A percentile compares a stretch with the other conserved stretches of the same genome.
Evolutionary conservation across 2,329 filamentous ascomycete genomes (phyloP).

Genomic region (Diaporthe citriasiana): DNA sequence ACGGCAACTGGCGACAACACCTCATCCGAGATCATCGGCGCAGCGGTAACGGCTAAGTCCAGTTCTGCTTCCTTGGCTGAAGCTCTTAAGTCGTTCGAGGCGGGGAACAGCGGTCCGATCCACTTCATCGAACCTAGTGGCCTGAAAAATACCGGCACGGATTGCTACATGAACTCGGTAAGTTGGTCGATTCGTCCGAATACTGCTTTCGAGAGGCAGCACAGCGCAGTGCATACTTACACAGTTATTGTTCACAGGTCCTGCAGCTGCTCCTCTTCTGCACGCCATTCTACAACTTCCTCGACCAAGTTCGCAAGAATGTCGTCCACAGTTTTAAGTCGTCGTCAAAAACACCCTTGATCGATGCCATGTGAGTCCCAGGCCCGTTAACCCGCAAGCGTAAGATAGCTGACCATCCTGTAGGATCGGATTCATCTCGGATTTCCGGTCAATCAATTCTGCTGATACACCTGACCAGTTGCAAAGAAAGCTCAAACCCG

Average conservation of each 20-base stretch:
- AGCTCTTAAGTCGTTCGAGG: slow-evolving; percentile 80
- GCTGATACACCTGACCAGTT: slow-evolving; percentile 81
- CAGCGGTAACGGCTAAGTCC: slow-evolving; percentile 58
- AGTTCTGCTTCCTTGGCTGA: slow-evolving; percentile 77
- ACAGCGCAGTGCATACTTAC: slow-evolving; percentile 38
- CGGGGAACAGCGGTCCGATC: slow-evolving; percentile 75
- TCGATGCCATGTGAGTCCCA: slow-evolving; percentile 87
- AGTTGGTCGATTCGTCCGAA: slow-evolving; percentile 51
- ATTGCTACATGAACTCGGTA: slow-evolving; percentile 99
- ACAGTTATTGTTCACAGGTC: slow-evolving; percentile 71
- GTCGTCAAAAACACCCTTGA: slow-evolving; percentile 84
- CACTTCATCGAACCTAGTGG: slow-evolving; percentile 93
- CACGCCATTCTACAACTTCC: slow-evolving; percentile 92
- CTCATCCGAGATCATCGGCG: slow-evolving; percentile 46
- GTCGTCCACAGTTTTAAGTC: slow-evolving; percentile 89
- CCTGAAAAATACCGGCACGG: slow-evolving; percentile 96
- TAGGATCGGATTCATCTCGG: slow-evolving; percentile 95
- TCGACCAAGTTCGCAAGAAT: slow-evolving; percentile 87
- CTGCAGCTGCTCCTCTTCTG: slow-evolving; percentile 96
- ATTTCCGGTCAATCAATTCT: slow-evolving; percentile 90
- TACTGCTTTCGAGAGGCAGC: slow-evolving; percentile 41
- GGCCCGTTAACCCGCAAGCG: neutral
- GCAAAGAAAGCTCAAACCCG: slow-evolving; percentile 79
- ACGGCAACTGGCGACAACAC: slow-evolving; percentile 43
- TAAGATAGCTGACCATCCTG: slow-evolving; percentile 30